A percentile compares a stretch with the other conserved stretches of the same genome.
Evolutionary conservation across 768 basidiomycete genomes (phyloP).

Genomic region (Psilocybe subaeruginosa): DNA sequence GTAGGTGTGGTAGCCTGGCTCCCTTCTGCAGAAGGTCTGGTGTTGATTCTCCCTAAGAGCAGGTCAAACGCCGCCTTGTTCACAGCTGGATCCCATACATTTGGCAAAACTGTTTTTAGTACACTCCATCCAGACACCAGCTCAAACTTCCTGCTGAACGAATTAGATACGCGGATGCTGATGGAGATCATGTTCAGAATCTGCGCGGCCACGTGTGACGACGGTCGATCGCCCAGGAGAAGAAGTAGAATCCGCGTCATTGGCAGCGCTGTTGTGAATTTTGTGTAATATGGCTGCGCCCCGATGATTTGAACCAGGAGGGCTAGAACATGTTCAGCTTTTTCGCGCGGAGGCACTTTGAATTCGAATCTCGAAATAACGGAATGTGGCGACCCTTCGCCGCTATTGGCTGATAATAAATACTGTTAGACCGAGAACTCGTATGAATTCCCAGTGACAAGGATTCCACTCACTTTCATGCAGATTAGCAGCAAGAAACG

Average conservation of each 20-base stretch:
- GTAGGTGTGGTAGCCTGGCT: constrained; percentile 23
- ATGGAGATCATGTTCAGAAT: constrained; percentile 63
- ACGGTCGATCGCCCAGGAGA: constrained; percentile 78
- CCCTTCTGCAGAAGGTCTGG: neutral
- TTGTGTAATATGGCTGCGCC: constrained; percentile 58
- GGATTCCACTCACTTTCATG: constrained; percentile 53
- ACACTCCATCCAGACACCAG: constrained; percentile 83
- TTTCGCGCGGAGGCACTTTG: constrained; percentile 47
- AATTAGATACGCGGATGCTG: constrained; percentile 53
- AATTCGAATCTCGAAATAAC: constrained; percentile 59
- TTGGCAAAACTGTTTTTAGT: constrained; percentile 69
- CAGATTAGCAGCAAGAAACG: constrained; percentile 83
- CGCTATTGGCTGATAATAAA: constrained; percentile 15
- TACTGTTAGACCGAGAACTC: constrained; percentile 11
- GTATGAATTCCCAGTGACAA: neutral
- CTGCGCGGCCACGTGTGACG: constrained; percentile 57
- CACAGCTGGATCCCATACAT: constrained; percentile 67
- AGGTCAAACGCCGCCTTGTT: constrained; percentile 72
- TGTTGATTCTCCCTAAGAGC: constrained; percentile 48
- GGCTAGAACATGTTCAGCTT: constrained; percentile 70
- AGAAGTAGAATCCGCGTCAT: constrained; percentile 79
- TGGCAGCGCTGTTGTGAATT: constrained; percentile 76
- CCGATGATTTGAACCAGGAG: constrained; percentile 65
- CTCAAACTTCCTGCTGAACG: constrained; percentile 84
- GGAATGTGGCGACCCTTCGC: constrained; percentile 55